Percentiles rank a stretch among this genome's conserved stretches.
Conservation (phyloP, 495 filamentous ascomycete genomes). For the Aspergillus diversus region DNA sequence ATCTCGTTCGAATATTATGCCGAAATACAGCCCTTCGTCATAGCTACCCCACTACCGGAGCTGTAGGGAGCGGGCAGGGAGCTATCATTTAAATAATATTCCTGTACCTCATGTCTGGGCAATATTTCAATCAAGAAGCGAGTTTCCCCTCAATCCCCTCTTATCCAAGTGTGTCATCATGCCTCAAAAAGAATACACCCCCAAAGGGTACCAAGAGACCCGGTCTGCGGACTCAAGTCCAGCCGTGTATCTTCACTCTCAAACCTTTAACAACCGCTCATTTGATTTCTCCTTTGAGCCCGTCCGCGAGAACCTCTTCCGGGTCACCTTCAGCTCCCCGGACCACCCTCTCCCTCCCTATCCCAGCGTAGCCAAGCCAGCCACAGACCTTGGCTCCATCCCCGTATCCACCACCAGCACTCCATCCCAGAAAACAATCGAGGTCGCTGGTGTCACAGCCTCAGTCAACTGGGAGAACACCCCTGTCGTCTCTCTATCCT, state of each 20-base stretch:
- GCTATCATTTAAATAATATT: slow-evolving; percentile 37
- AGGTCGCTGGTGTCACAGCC: slow-evolving; percentile 52
- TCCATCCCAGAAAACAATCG: slow-evolving; percentile 43
- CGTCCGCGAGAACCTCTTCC: slow-evolving; percentile 61
- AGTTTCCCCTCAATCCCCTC: not conserved
- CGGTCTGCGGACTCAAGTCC: slow-evolving; percentile 24
- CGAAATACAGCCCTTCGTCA: not conserved
- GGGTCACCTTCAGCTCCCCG: slow-evolving; percentile 64
- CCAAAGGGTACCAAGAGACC: slow-evolving; percentile 43
- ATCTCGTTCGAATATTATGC: slow-evolving; percentile 14
- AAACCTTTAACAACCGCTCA: slow-evolving; percentile 29
- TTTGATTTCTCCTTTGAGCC: slow-evolving; percentile 63
- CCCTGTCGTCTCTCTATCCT: slow-evolving; percentile 60
- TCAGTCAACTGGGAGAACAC: slow-evolving; percentile 57
- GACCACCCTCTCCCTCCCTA: slow-evolving; percentile 61
- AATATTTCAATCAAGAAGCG: not conserved
- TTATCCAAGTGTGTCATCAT: slow-evolving; percentile 34
- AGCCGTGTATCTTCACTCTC: slow-evolving; percentile 47
- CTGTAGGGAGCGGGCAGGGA: not conserved
- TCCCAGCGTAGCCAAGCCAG: slow-evolving; percentile 57
- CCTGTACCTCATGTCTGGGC: slow-evolving; percentile 5
- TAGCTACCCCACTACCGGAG: not conserved
- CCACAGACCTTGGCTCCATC: slow-evolving; percentile 34
- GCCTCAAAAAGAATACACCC: slow-evolving; percentile 59
- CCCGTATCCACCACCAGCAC: slow-evolving; percentile 29